Evolutionary conservation across 345 rosid genomes (phyloP).

Genomic region (Zanthoxylum bungeanum): DNA sequence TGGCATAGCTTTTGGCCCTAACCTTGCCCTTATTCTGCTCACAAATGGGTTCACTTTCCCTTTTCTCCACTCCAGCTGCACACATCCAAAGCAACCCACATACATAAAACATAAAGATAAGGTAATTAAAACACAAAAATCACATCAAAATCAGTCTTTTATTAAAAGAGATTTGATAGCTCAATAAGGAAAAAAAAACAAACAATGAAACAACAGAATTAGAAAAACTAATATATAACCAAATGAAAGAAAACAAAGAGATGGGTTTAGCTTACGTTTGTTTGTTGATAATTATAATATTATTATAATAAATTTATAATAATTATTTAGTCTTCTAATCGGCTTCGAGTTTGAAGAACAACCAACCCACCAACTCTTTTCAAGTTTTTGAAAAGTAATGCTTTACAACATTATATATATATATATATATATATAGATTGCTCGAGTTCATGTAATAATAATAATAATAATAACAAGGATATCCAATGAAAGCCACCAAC

Average conservation of each 20-base stretch:
- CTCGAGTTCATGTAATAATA: background rate
- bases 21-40: conserved; percentile 42
- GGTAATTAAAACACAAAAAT: background rate
- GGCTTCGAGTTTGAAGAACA: conserved; percentile 42
- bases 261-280: conserved; percentile 41
- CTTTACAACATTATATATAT: too few species aligned
- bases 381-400: conserved; percentile 28
- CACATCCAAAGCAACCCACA: conserved; percentile 8
- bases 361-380: conserved; percentile 24
- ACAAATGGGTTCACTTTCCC: conserved; percentile 59
- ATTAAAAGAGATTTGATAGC: background rate
- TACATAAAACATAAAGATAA: background rate
- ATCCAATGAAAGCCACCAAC: conserved; percentile 18
- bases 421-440: background rate
- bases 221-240: background rate
- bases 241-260: background rate
- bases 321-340: conserved; percentile 19
- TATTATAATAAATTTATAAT: background rate
- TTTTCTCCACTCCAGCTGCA: conserved; percentile 64
- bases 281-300: conserved; percentile 19
- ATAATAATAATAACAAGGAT: conserved; percentile 6
- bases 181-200: background rate
- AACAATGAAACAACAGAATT: background rate
- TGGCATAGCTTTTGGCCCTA: conserved; percentile 60
- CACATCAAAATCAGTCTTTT: background rate